These are phyloP conservation scores for Eucalyptus shirleyi DNA, from an alignment of 345 rosid genomes.

Conservation along the genomic window DNA sequence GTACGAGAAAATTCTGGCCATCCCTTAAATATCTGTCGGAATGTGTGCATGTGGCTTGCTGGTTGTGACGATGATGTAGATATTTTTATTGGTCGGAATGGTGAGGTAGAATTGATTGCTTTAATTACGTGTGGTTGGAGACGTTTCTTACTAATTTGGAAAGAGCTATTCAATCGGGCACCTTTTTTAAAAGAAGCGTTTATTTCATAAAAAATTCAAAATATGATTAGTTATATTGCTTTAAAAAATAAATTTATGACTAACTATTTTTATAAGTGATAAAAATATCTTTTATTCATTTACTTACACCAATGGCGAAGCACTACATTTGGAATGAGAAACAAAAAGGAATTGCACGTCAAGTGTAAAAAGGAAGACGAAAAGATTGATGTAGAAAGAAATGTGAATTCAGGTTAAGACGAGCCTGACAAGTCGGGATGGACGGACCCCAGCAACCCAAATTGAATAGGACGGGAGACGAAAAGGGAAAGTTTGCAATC, in stretches of 20 bases:
- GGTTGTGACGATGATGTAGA: not conserved
- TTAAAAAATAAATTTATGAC: not conserved
- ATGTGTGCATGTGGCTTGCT: too few species aligned
- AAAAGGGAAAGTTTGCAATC: not conserved
- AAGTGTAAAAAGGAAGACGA: not conserved
- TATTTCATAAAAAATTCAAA: not conserved
- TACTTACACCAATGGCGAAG: not conserved
- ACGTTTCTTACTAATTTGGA: not conserved
- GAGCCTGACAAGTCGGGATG: not conserved
- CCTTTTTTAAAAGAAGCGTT: not conserved
- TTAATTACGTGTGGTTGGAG: not conserved
- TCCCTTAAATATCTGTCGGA: too few species aligned
- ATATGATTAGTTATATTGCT: not conserved
- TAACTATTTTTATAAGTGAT: too few species aligned
- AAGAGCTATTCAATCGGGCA: not conserved
- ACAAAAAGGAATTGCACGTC: not conserved
- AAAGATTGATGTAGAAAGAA: not conserved
- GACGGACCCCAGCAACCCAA: not conserved
- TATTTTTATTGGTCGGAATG: not conserved
- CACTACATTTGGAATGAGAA: not conserved
- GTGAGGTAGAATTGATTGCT: not conserved
- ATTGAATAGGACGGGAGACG: not conserved
- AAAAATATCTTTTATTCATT: not conserved
- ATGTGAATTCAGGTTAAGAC: not conserved
- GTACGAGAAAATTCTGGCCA: not conserved